These are phyloP conservation scores for Vicia villosa DNA, from an alignment of 306 rosid genomes.

Conservation along the genomic window DNA sequence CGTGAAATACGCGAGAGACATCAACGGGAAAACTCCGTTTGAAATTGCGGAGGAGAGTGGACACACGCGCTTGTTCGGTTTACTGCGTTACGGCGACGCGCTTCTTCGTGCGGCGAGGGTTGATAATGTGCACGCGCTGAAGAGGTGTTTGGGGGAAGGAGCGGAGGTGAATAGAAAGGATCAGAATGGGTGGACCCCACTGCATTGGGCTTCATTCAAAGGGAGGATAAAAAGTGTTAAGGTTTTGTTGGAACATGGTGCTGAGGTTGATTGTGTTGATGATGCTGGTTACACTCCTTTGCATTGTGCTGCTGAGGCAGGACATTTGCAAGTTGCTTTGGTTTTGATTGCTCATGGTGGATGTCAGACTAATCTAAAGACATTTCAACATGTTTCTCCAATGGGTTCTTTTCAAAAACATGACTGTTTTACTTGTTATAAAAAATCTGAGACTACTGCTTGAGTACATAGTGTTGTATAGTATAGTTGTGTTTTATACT, in stretches of 20 bases:
- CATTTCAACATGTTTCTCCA: conserved; percentile 31
- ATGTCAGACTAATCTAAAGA: conserved; percentile 44
- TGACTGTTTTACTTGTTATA: conserved; percentile 5
- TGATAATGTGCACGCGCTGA: conserved; percentile 60
- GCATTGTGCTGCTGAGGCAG: conserved; percentile 71
- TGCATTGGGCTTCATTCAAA: conserved; percentile 90
- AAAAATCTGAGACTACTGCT: neutral
- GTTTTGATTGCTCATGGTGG: conserved; percentile 57
- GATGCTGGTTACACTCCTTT: conserved; percentile 71
- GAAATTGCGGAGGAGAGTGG: conserved; percentile 54
- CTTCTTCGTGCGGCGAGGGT: conserved; percentile 61
- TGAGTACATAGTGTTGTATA: neutral
- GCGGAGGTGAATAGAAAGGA: conserved; percentile 64
- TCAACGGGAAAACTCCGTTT: conserved; percentile 64
- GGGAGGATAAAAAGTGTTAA: conserved; percentile 69
- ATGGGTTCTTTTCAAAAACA: conserved; percentile 27
- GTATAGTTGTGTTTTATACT: neutral
- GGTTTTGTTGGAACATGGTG: conserved; percentile 65
- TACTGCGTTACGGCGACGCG: conserved; percentile 56
- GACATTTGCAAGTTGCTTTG: conserved; percentile 63
- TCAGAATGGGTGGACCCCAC: conserved; percentile 85
- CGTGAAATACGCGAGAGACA: conserved; percentile 52
- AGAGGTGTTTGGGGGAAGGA: conserved; percentile 61
- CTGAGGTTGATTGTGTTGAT: conserved; percentile 61
- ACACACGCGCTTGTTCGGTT: conserved; percentile 50